A percentile compares a stretch with the other conserved stretches of the same genome.
Evolutionary conservation across 257 asterid species (phyloP).

Genomic region (Nicotiana otophora): DNA sequence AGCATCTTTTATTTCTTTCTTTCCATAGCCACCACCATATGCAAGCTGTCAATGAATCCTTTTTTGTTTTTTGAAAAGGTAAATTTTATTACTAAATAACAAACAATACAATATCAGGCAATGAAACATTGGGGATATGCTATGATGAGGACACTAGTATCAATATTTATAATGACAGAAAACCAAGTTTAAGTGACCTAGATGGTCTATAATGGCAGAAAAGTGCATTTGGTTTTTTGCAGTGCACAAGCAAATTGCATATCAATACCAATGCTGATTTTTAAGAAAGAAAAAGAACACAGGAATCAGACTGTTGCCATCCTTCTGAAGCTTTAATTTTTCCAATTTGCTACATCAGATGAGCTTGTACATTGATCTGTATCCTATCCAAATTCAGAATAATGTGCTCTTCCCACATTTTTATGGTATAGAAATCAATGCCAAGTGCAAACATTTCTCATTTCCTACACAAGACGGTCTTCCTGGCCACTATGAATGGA

Average conservation of each 20-base stretch:
- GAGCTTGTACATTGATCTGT: neutral
- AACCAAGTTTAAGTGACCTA: neutral
- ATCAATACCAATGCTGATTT: neutral
- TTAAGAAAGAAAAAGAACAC: neutral
- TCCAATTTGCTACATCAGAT: neutral
- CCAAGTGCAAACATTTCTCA: neutral
- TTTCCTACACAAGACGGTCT: neutral
- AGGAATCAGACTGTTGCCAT: neutral
- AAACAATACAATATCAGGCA: neutral
- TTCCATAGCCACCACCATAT: neutral
- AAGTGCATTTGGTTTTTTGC: neutral
- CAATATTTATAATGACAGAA: neutral
- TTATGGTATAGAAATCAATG: neutral
- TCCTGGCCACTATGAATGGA: neutral
- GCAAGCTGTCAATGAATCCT: neutral
- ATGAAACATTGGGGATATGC: neutral
- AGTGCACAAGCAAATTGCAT: slow-evolving; percentile 4
- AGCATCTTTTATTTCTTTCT: neutral
- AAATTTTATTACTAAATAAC: neutral
- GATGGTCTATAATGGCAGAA: neutral
- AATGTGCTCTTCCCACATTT: neutral
- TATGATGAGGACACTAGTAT: neutral
- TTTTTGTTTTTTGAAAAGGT: neutral
- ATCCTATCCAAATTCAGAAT: neutral
- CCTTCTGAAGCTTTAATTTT: neutral